These are phyloP conservation scores for Penicillium sp. DNA, from an alignment of 2,329 filamentous ascomycete genomes.

Conservation along the genomic window DNA sequence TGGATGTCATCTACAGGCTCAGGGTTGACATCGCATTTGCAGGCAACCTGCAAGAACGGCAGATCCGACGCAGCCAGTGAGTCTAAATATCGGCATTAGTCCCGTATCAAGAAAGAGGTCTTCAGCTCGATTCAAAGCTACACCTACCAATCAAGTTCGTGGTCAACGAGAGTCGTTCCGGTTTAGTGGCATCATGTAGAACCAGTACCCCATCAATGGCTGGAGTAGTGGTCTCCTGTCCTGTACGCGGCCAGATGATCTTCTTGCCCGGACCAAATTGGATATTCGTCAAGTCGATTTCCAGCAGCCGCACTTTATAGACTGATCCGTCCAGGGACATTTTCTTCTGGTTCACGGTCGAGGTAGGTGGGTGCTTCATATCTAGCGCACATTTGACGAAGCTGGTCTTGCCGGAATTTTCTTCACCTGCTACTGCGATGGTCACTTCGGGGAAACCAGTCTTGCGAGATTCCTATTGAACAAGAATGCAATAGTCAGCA, in stretches of 20 bases:
- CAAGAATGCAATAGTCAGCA: slow-evolving; percentile 9
- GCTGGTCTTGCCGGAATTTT: slow-evolving; percentile 55
- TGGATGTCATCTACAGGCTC: slow-evolving; percentile 54
- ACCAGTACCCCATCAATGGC: slow-evolving; percentile 78
- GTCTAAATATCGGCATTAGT: slow-evolving; percentile 48
- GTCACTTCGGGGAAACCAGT: slow-evolving; percentile 52
- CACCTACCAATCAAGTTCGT: slow-evolving; percentile 74
- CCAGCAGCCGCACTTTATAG: slow-evolving; percentile 56
- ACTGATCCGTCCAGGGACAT: slow-evolving; percentile 55
- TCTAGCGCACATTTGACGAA: slow-evolving; percentile 58
- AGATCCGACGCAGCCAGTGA: slow-evolving; percentile 68
- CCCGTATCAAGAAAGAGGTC: not conserved
- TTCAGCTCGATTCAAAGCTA: not conserved
- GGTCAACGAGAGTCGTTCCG: slow-evolving; percentile 68
- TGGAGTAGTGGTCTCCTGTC: slow-evolving; percentile 66
- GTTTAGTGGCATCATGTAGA: slow-evolving; percentile 81
- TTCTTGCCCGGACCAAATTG: slow-evolving; percentile 47
- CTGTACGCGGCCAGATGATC: slow-evolving; percentile 50
- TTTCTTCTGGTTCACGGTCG: slow-evolving; percentile 48
- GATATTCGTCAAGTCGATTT: slow-evolving; percentile 53
- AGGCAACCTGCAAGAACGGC: slow-evolving; percentile 77
- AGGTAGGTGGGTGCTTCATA: slow-evolving; percentile 45
- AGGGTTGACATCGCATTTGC: slow-evolving; percentile 79
- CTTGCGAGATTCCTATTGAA: slow-evolving; percentile 25
- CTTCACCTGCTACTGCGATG: slow-evolving; percentile 55